Evolutionary conservation across 306 rosid species (phyloP), one percentile per base, ranked within the genome.

Genomic region (Myrica gale): DNA sequence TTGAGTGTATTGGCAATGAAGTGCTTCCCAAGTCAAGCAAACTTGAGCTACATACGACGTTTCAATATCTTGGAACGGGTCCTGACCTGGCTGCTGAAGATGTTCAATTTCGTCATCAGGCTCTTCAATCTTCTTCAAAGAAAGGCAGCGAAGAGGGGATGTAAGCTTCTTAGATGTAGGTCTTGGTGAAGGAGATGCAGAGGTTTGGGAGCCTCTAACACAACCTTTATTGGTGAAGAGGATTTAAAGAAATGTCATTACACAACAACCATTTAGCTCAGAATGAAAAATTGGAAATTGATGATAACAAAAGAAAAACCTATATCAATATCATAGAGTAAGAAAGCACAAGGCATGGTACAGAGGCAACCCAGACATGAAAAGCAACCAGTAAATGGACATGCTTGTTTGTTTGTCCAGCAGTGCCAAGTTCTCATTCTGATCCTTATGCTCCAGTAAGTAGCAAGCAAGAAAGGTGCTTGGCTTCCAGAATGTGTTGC

Each of bases 1-100:
- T 67, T 95, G 97, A 71, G 89, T 90, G 86, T 86, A 92, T 76
- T 92, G 98, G 79, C 98, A 95, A 65, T 95, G 98, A 78, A 95
- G 96, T 26, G 97, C 97, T 80, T 95, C 98, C 98, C 98, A 95
- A 58, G 97, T 86, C 89, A 92, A 88, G 86, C 96, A 87, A 32
- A 90, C 78, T 81, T 95, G 98, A 83, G 91, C 98, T n/a, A 89
- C 92, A 74, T 95, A 95, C 47, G 98, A 91, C 41, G 89, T 95
- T 70, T 95, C 97, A 55, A 95, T 81, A 71, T 92, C 96, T 78
- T 85, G 87, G 75, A 73, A 89, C 39, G 91, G 87, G 75, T 85
- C 87, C 65, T 84, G 72, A 60, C 74, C 82, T 12, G 86, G 90
- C 80, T 79, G 89, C 75, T 88, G 93, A 66, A 95, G 97, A 82